A percentile compares a stretch with the other conserved stretches of the same genome.
phyloP scores from a whole-genome alignment of 257 asterid species.

The Phtheirospermum japonicum region DNA sequence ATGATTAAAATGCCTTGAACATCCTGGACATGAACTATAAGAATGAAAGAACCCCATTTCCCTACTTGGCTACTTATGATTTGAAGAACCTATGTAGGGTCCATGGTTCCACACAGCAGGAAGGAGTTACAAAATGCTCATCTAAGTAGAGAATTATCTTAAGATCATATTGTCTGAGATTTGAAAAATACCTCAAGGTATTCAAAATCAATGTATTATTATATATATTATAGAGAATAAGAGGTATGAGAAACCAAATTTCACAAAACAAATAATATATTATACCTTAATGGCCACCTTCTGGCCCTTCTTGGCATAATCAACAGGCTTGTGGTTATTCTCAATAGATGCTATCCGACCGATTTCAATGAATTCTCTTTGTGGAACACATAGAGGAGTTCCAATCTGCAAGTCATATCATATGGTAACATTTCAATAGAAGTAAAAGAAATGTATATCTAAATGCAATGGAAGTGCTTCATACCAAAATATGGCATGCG shows the following conservation, averaged over 20 bases:
- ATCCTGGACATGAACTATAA: background rate
- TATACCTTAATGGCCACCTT: slow-evolving; percentile 94
- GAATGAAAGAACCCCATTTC: background rate
- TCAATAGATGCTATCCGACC: slow-evolving; percentile 90
- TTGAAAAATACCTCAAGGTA: slow-evolving; percentile 2
- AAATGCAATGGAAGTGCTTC: background rate
- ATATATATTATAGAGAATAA: background rate
- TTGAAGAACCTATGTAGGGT: background rate
- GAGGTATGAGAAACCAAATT: background rate
- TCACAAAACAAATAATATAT: slow-evolving; percentile 9
- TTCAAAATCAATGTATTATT: slow-evolving; percentile 7
- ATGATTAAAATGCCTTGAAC: background rate
- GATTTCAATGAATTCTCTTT: slow-evolving; percentile 72
- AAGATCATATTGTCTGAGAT: slow-evolving; percentile 4
- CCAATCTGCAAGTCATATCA: slow-evolving; percentile 42
- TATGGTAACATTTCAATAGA: slow-evolving; percentile 8
- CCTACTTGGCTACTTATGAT: background rate
- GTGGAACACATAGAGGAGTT: slow-evolving; percentile 87
- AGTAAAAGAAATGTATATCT: slow-evolving; percentile 13
- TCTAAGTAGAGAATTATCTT: slow-evolving; percentile 1
- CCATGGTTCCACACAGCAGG: background rate
- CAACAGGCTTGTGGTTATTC: slow-evolving; percentile 87
- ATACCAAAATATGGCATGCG: background rate
- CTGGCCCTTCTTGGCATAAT: slow-evolving; percentile 88
- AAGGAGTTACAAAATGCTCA: slow-evolving; percentile 4